phyloP scores from a whole-genome alignment of 129 eudicot species.

The Heracleum sosnowskyi region DNA sequence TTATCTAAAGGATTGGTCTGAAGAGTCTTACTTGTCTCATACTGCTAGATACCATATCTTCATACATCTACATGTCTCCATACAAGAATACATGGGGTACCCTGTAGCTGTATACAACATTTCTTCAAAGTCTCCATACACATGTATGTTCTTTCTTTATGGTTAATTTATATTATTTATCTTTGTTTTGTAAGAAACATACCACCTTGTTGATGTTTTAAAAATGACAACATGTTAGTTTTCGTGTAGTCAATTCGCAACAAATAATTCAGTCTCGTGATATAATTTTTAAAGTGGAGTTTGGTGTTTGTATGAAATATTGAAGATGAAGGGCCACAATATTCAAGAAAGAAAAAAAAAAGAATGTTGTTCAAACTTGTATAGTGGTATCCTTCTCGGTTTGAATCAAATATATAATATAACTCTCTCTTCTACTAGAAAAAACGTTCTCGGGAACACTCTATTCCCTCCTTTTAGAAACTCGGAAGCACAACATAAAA shows the following conservation, averaged over 20 bases:
- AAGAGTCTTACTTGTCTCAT: neutral
- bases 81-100: neutral
- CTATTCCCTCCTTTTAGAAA: no score
- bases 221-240: neutral
- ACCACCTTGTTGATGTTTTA: constrained; percentile 2
- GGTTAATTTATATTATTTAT: neutral
- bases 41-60: neutral
- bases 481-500: no score
- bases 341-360: neutral
- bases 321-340: neutral
- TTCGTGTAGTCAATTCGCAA: neutral
- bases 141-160: constrained; percentile 3
- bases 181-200: neutral
- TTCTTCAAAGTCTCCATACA: neutral
- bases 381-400: no score
- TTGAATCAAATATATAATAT: no score
- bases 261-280: neutral
- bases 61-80: constrained; percentile 2
- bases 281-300: neutral
- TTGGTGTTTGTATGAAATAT: no score
- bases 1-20: constrained; percentile 17
- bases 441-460: no score
- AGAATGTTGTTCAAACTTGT: neutral
- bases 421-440: no score
- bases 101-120: constrained; percentile 10